Percentiles rank a stretch among this genome's conserved stretches.
Conservation (phyloP, 768 basidiomycete species). For the Trametes punicea region DNA sequence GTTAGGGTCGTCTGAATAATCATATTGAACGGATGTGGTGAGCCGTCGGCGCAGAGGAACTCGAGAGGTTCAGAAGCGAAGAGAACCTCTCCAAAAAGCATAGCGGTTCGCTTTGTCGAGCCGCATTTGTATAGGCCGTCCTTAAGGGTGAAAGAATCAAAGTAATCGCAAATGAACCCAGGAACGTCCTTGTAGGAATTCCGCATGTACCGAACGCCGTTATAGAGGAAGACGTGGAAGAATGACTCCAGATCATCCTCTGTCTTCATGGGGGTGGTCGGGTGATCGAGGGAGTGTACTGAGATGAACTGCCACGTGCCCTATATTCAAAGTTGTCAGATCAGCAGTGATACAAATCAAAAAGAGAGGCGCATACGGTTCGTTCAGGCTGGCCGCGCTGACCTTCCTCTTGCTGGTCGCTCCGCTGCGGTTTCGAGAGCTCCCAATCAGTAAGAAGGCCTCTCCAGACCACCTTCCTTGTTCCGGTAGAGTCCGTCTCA, state of each 20-base stretch:
- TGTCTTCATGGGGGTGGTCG: neutral
- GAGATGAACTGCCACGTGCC: constrained; percentile 25
- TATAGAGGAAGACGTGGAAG: constrained; percentile 11
- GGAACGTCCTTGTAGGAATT: neutral
- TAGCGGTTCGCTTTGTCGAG: neutral
- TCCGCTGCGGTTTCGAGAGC: neutral
- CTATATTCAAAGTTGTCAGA: neutral
- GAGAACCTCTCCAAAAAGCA: too few species aligned
- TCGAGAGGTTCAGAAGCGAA: too few species aligned
- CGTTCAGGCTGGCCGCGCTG: neutral
- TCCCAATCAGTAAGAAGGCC: constrained; percentile 9
- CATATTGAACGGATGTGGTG: too few species aligned
- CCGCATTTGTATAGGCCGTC: neutral
- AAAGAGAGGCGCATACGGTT: neutral
- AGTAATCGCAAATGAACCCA: neutral
- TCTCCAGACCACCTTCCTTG: neutral
- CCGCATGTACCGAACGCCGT: neutral
- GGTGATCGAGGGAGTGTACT: constrained; percentile 7
- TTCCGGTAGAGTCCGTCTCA: neutral
- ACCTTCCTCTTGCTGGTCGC: neutral
- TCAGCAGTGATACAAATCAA: too few species aligned
- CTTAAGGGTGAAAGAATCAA: neutral
- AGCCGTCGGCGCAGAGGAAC: too few species aligned
- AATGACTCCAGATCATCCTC: constrained; percentile 24
- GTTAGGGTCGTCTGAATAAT: too few species aligned